Percentiles rank a stretch among this genome's conserved stretches.
These are phyloP conservation scores for Rhodotorula sphaerocarpa DNA, from an alignment of 768 basidiomycete genomes.

Conservation along the genomic window DNA sequence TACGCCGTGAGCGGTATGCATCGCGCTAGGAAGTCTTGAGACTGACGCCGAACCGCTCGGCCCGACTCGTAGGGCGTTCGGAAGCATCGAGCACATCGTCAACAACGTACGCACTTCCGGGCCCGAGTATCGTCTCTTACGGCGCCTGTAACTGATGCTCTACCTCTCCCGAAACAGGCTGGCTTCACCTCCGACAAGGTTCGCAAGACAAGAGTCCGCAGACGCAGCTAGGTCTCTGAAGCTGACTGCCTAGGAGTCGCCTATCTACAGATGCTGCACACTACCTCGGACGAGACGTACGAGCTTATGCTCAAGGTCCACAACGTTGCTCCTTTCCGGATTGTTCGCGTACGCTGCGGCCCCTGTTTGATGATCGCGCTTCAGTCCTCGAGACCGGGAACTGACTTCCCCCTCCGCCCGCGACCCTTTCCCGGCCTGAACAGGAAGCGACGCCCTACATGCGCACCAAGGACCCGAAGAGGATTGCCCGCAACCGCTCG, in stretches of 20 bases:
- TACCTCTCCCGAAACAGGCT: conserved; percentile 42
- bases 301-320: conserved; percentile 78
- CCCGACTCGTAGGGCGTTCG: conserved; percentile 54
- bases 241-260: no score
- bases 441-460: conserved; percentile 70
- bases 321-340: conserved; percentile 75
- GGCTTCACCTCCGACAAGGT: conserved; percentile 30
- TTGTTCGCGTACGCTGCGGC: conserved; percentile 48
- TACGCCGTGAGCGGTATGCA: no score
- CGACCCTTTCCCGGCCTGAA: no score
- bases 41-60: not conserved
- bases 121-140: not conserved
- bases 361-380: no score
- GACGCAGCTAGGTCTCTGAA: no score
- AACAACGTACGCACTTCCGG: conserved; percentile 50
- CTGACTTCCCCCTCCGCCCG: no score
- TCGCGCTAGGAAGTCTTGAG: not conserved
- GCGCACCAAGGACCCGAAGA: conserved; percentile 62
- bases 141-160: conserved; percentile 4
- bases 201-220: no score
- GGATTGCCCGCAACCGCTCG: conserved; percentile 53
- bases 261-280: conserved; percentile 64
- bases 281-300: conserved; percentile 67
- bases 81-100: conserved; percentile 78
- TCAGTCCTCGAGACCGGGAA: no score